Evolutionary conservation across 129 eudicot genomes (phyloP).

Genomic region (Helianthus tuberosus): DNA sequence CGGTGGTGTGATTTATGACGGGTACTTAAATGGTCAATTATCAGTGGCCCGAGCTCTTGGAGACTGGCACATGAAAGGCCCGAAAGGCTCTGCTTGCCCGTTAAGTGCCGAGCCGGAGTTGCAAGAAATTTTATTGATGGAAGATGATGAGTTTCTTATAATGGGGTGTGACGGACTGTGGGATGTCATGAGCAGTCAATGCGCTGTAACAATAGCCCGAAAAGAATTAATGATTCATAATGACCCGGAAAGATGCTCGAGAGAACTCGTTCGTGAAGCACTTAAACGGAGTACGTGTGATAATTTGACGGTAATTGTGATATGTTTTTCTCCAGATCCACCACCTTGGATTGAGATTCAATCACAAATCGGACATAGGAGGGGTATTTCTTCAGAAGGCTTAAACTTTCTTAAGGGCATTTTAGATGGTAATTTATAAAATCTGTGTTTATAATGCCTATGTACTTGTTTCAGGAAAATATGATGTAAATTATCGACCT

Average conservation of each 20-base stretch:
- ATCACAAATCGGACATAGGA: constrained; percentile 47
- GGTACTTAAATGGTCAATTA: constrained; percentile 79
- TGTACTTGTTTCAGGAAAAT: constrained; percentile 27
- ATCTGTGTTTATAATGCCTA: constrained; percentile 21
- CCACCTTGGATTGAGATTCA: constrained; percentile 75
- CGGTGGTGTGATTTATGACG: constrained; percentile 83
- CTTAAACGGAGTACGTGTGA: constrained; percentile 71
- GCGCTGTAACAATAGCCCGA: constrained; percentile 76
- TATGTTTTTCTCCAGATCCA: constrained; percentile 79
- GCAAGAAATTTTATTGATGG: constrained; percentile 52
- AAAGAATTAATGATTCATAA: constrained; percentile 79
- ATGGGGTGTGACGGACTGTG: constrained; percentile 92
- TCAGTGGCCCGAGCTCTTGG: constrained; percentile 92
- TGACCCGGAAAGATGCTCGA: constrained; percentile 77
- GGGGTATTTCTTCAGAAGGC: constrained; percentile 83
- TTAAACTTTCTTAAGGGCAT: constrained; percentile 65
- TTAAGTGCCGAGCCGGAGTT: constrained; percentile 78
- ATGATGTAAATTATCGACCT: constrained; percentile 16
- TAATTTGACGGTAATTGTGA: constrained; percentile 69
- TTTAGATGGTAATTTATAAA: constrained; percentile 46
- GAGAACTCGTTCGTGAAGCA: constrained; percentile 85
- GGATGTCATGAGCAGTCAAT: constrained; percentile 96
- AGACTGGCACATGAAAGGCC: constrained; percentile 93
- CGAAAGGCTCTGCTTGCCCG: constrained; percentile 73
- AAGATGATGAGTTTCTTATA: constrained; percentile 78